Conservation (phyloP, 257 asterid genomes). For the Solanum medicagineum region DNA sequence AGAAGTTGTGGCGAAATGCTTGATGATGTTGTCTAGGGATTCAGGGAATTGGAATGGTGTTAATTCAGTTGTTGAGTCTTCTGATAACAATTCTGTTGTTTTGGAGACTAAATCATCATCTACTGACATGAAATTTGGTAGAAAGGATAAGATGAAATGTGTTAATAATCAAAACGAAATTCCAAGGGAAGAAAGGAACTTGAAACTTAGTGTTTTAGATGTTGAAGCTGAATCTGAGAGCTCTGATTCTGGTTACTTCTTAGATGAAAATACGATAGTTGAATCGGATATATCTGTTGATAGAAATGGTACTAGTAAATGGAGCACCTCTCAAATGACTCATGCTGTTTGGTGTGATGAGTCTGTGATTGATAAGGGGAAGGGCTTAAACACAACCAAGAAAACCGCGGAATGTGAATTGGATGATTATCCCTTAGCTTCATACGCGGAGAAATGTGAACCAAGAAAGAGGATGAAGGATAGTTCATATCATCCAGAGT, state of each 20-base stretch:
- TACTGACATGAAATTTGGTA: slow-evolving; percentile 31
- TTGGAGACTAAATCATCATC: slow-evolving; percentile 75
- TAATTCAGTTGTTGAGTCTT: slow-evolving; percentile 68
- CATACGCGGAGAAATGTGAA: slow-evolving; percentile 14
- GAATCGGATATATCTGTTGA: slow-evolving; percentile 69
- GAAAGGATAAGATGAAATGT: slow-evolving; percentile 7
- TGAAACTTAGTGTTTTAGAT: slow-evolving; percentile 18
- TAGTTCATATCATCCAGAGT: slow-evolving; percentile 19
- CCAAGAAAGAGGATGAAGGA: slow-evolving; percentile 26
- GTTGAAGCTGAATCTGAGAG: slow-evolving; percentile 28
- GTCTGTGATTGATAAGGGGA: slow-evolving; percentile 13
- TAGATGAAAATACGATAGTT: slow-evolving; percentile 51
- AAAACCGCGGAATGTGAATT: slow-evolving; percentile 9
- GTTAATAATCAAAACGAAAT: slow-evolving; percentile 7
- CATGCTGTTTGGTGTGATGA: slow-evolving; percentile 19
- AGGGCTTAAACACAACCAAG: slow-evolving; percentile 20
- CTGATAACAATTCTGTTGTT: slow-evolving; percentile 74
- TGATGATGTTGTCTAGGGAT: slow-evolving; percentile 81
- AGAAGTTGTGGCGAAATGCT: slow-evolving; percentile 54
- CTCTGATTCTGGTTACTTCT: slow-evolving; percentile 89
- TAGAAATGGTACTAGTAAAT: slow-evolving; percentile 10
- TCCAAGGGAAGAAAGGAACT: slow-evolving; percentile 13
- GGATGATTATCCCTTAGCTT: slow-evolving; percentile 8
- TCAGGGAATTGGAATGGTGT: slow-evolving; percentile 34
- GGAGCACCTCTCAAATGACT: slow-evolving; percentile 4